Base-by-base conservation (phyloP, 1,284 basidiomycete genomes). In the Chalciporus sp. region DNA sequence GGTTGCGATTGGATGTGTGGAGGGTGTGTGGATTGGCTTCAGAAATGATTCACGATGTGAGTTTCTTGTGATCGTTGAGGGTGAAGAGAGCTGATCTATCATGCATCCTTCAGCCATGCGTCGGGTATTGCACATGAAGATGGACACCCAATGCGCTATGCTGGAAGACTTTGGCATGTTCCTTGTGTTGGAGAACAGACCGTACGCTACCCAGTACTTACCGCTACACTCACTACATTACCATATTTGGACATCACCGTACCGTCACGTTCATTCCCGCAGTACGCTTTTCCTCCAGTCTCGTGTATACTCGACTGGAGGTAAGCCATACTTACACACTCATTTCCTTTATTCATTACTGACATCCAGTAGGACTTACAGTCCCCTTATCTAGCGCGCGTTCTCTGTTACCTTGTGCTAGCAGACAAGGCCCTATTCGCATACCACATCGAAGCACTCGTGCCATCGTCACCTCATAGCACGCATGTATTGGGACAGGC, bases 1-100 rank as follows among this genome's bases (percentile, higher is more conserved):
- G 16, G 88, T 98, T 17, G 94, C 95, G 0, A 88, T 98, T 60
- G 95, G 95, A 19, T 97, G 95, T 70, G 88, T 92, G 0, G 94
- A 98, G 65, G 96, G 96, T 35, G 92, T 98, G 2, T 98, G 94
- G 93, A 96, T 98, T 59, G 96, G 95, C 0, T 88, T 97, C 71
- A 83, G 92, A 29, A 88, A 92, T 63, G 90, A 96, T 67, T 87
- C 94, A 0, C 75, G 80, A 68, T 95, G 89, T 90, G 68, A 67
- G 88, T 65, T 14, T 45, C 50, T 16, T 37, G 19, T 39, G 12
- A 28, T 35, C 8, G 26, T 46, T 23, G 11, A 40, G 7, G 17
- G 31, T 11, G 7, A 7, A 11, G 14, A 27, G 10, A 33, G 44
- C 57, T 61, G 29, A 56, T 2, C 17, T 19, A 35, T 28, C 31